Evolutionary conservation across 108 stramenopile species (phyloP), one percentile per base, ranked within the genome.

Genomic region (Nannochloropsis salina): DNA sequence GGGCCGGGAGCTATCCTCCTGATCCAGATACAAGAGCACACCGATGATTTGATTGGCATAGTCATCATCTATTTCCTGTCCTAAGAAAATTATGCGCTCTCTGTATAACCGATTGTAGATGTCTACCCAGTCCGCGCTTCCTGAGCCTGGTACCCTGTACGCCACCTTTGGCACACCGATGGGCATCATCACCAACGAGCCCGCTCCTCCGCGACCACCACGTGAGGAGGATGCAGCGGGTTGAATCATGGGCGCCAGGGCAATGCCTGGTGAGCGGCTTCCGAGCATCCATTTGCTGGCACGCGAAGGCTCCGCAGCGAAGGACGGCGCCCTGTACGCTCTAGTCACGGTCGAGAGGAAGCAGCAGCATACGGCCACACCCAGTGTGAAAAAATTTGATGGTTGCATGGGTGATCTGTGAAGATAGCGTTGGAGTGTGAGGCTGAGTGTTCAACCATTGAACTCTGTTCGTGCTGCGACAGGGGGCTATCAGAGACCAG

Each of bases 51-150:
- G 97, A 85, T 99, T 99, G 84, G 98, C 96, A 41, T 97, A 91
- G 92, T 99, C 98, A 84, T 99, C 98, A 87, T 97, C 96, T 87
- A 99, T 97, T 92, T 97, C 98, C 47, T 95, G 93, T 84, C 96
- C 98, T 85, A 97, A 90, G 90, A 99, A 97, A 91, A 99, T 96
- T 90, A 99, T 99, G 80, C 98, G 95, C 86, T 99, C 98, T 47
- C 97, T 93, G 92, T 97, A 97, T 21, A 99, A 92, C 83, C 98
- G 95, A 90, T 98, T 97, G 95, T 97, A 98, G 85, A 98, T 98
- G 86, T 98, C 98, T 42, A 98, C 96, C 97, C 97, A 87, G 93
- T 93, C 93, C 15, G 92, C 93, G 6, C 89, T 85, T 79, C 82
- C 89, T 45, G 92, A 87, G 45, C 94, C 94, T 5, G 94, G 98